Evolutionary conservation across 108 stramenopile genomes (phyloP).

Genomic region (Nitzschia sp.): DNA sequence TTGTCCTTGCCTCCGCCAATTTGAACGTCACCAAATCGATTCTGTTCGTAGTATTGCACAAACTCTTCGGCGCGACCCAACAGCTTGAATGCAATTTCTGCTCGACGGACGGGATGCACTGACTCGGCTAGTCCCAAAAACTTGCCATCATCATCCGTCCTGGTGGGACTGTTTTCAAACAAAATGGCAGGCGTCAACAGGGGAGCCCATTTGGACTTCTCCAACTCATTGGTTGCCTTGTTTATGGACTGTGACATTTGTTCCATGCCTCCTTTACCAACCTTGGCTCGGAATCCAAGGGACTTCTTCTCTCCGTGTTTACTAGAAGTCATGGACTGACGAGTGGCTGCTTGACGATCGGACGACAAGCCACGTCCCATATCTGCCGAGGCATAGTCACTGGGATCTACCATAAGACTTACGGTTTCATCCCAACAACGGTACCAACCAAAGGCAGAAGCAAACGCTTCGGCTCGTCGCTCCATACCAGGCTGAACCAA

Average conservation of each 20-base stretch:
- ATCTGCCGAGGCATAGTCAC: slow-evolving; percentile 46
- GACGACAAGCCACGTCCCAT: slow-evolving; percentile 57
- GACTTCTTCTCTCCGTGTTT: slow-evolving; percentile 63
- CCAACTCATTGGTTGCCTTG: slow-evolving; percentile 15
- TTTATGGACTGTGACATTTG: slow-evolving; percentile 36
- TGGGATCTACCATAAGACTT: slow-evolving; percentile 57
- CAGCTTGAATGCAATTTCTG: slow-evolving; percentile 81
- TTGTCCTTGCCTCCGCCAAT: slow-evolving; percentile 56
- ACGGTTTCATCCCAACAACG: slow-evolving; percentile 82
- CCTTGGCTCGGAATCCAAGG: slow-evolving; percentile 71
- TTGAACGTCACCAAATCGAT: slow-evolving; percentile 87
- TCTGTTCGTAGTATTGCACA: slow-evolving; percentile 85
- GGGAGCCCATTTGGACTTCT: slow-evolving; percentile 59
- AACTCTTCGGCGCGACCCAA: slow-evolving; percentile 82
- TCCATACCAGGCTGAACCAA: slow-evolving; percentile 62
- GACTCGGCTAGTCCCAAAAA: slow-evolving; percentile 77
- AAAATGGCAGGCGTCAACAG: slow-evolving; percentile 69
- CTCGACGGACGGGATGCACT: slow-evolving; percentile 86
- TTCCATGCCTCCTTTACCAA: slow-evolving; percentile 36
- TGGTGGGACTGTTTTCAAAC: slow-evolving; percentile 57
- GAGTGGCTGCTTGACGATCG: slow-evolving; percentile 58
- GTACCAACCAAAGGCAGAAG: slow-evolving; percentile 88
- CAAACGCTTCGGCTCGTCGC: slow-evolving; percentile 79
- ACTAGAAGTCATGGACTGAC: slow-evolving; percentile 46
- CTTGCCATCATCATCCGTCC: slow-evolving; percentile 77